Conservation (phyloP, 805 yeast species). For the Huiozyma naganishii region DNA sequence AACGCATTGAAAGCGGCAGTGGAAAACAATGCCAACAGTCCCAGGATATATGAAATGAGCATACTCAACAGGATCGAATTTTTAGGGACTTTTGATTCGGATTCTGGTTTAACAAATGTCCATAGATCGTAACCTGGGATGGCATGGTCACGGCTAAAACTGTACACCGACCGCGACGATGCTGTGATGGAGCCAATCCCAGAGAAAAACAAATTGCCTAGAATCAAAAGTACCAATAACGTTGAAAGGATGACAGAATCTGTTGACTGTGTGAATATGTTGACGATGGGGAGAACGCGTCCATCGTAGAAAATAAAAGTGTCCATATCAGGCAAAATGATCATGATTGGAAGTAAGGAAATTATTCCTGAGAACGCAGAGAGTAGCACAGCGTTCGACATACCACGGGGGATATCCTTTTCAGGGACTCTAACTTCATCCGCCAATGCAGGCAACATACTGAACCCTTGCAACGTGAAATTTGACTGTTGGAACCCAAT, state of each 20-base stretch:
- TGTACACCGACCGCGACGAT: constrained; percentile 71
- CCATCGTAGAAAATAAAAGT: constrained; percentile 44
- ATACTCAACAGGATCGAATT: constrained; percentile 59
- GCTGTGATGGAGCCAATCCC: constrained; percentile 74
- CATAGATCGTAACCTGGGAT: constrained; percentile 55
- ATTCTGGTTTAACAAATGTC: constrained; percentile 50
- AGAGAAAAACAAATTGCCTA: constrained; percentile 64
- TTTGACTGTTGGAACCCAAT: constrained; percentile 72
- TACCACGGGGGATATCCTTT: constrained; percentile 62
- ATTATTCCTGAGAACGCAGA: constrained; percentile 61
- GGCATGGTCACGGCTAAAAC: constrained; percentile 77
- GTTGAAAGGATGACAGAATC: constrained; percentile 59
- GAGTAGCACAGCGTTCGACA: constrained; percentile 51
- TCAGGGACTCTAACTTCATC: constrained; percentile 77
- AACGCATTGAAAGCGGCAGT: constrained; percentile 73
- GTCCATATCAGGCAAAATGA: constrained; percentile 58
- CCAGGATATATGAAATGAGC: constrained; percentile 47
- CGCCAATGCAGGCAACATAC: constrained; percentile 69
- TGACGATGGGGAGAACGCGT: constrained; percentile 67
- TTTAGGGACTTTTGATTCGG: constrained; percentile 52
- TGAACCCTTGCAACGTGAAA: constrained; percentile 74
- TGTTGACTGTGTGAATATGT: constrained; percentile 62
- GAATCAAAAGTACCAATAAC: constrained; percentile 51
- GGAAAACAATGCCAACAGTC: constrained; percentile 57
- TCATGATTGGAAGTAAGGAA: constrained; percentile 59